Evolutionary conservation across 495 filamentous ascomycete genomes (phyloP), one percentile per base, ranked within the genome.

Genomic region (Podospora appendiculata): DNA sequence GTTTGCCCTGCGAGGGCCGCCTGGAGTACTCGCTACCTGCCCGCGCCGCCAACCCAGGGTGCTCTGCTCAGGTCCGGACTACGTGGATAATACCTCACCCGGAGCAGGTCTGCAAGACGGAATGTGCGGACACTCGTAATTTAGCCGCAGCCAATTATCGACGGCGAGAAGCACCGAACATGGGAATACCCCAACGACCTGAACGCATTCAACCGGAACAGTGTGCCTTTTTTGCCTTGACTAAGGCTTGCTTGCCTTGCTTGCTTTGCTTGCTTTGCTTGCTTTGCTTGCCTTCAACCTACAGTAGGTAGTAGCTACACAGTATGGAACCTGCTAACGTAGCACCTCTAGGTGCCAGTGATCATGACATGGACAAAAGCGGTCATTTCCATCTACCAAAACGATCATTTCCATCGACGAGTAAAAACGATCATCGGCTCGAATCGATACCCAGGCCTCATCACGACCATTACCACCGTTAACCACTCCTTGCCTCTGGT

Each of bases 91-190:
- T 39, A 55, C 34, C 17, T 45, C 54, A 52, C 60, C 53, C 57
- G 46, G 52, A 52, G 57, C 51, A 8, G 41, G 32, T 25, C 41
- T 53, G 62, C 60, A 54, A 52, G 50, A 41, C 32, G 10, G 48
- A n/a, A 50, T 47, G 61, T 49, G 54, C 48, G 45, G 36, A 2
- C 9, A 13, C 36, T 67, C 60, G 62, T 44, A 67, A 69, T 69
- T 69, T 69, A 69, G 64, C 66, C 66, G 66, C 32, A 44, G 57
- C 66, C 66, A 69, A 69, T 69, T 1, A 59, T 42, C 35, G 32
- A 25, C 10, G 43, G 38, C 34, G 13, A 53, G 64, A 65, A 67
- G 34, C 59, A 59, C 63, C 63, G 61, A 64, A 45, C 41, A 57
- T 47, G 53, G 51, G 55, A 57, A 57, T 14, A 43, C 18, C 14